phyloP scores from a whole-genome alignment of 2,329 filamentous ascomycete species.

The Sporothrix brasiliensis region DNA sequence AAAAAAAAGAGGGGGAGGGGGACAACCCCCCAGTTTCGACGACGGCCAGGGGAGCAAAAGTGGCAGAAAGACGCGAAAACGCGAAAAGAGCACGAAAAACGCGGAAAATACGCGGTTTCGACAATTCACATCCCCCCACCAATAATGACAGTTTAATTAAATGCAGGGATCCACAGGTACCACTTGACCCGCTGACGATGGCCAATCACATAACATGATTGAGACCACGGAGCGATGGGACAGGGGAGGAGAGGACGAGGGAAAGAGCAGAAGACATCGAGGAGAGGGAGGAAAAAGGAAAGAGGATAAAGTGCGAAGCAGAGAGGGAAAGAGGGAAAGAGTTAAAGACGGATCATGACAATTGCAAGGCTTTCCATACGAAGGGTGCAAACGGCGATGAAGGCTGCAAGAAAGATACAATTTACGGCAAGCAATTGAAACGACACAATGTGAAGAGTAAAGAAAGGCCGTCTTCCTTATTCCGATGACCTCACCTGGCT shows the following conservation, averaged over 20 bases:
- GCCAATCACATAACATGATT: conserved; percentile 30
- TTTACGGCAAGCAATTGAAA: neutral
- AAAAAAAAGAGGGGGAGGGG: neutral
- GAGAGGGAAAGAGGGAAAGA: neutral
- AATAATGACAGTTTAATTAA: conserved; percentile 28
- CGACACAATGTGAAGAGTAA: neutral
- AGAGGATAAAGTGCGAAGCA: too few species aligned
- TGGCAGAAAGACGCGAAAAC: conserved; percentile 24
- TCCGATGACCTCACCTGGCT: neutral
- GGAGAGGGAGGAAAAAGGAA: neutral
- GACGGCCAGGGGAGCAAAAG: neutral
- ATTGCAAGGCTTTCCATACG: neutral
- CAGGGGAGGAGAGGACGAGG: neutral
- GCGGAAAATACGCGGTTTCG: conserved; percentile 12
- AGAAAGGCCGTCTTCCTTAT: neutral
- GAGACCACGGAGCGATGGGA: neutral
- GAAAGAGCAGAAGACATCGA: neutral
- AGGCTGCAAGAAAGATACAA: neutral
- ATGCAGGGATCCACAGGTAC: neutral
- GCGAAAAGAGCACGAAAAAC: neutral
- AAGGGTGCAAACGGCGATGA: neutral
- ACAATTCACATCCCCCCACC: neutral
- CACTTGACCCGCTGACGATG: neutral
- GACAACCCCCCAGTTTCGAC: neutral
- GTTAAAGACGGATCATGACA: neutral